Base-by-base conservation (phyloP, 306 rosid species). In the Glycyrrhiza uralensis region DNA sequence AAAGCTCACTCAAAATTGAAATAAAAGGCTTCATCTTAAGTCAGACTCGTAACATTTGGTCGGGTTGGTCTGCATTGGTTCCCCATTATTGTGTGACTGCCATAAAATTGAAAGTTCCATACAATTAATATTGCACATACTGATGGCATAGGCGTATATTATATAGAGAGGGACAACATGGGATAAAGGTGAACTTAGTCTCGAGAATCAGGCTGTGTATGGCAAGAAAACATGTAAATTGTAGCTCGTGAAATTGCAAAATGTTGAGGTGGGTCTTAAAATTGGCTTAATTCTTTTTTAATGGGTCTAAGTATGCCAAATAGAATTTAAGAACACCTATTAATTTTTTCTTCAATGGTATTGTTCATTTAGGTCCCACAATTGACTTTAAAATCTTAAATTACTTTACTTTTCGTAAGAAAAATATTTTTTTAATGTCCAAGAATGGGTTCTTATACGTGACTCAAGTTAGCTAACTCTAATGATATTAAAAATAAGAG, bases 171-270 rank as follows among this genome's bases (percentile, higher is more conserved):
- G 33, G 72, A 33, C 60, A 36, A 63, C 81, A 79, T 76, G 84
- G 75, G 81, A 77, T 56, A 72, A 79, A 79, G 72, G 69, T 81
- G 86, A 83, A 44, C 14, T 18, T 30, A 68, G 75, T 88, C 96
- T 73, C 90, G 90, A 63, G 90, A 85, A 85, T 92, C 89, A 86
- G 80, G 94, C 20, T 71, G 80, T 23, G 82, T 70, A 77, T 88
- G 79, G 62, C 79, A 78, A 66, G 65, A 79, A 74, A 78, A 89
- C 98, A 86, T 90, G 98, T 92, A 95, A 90, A 92, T 83, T 77
- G 79, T 78, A 67, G 87, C 83, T 85, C 89, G 96, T 92, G 98
- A 87, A 66, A 72, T 65, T 69, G 60, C 70, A 79, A 69, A 81
- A 86, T 89, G 84, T 76, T 78, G 78, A 67, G 85, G 96, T 89